Conservation (phyloP, 2,329 filamentous ascomycete genomes). For the Didymella exigua region DNA sequence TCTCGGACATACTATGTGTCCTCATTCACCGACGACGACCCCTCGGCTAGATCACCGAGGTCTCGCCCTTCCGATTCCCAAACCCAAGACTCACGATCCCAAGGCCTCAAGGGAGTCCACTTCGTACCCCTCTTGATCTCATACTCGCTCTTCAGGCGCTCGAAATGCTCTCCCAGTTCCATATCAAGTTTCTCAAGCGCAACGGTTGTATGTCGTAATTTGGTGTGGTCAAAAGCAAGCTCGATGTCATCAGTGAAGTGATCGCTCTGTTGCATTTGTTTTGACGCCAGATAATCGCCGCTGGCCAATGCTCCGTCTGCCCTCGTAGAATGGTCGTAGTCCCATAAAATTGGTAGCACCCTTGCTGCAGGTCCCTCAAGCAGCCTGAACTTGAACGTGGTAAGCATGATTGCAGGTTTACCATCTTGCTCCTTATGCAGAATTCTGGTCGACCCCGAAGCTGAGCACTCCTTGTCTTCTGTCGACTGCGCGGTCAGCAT, state of each 20-base stretch:
- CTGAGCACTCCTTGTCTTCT: not conserved
- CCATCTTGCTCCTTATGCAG: not conserved
- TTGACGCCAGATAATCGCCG: not conserved
- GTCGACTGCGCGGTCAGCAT: not conserved
- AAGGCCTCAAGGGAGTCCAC: conserved; percentile 10
- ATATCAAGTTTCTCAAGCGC: not conserved
- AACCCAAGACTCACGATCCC: not conserved
- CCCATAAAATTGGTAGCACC: too few species aligned
- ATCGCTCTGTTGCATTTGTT: not conserved
- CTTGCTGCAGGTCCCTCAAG: not conserved
- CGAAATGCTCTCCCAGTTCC: conserved; percentile 3
- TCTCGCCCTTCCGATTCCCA: not conserved
- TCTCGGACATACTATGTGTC: too few species aligned
- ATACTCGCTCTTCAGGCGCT: conserved; percentile 7
- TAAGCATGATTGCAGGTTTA: conserved; percentile 2
- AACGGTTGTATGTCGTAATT: not conserved
- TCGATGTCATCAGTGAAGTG: not conserved
- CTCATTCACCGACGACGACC: not conserved
- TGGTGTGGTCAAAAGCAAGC: not conserved
- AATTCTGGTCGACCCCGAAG: not conserved
- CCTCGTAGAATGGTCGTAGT: not conserved
- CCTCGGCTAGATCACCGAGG: not conserved
- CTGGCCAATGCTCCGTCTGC: too few species aligned
- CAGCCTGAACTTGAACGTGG: not conserved
- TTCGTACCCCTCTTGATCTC: not conserved